A percentile compares a stretch with the other conserved stretches of the same genome.
These are phyloP conservation scores for Phytophthora litchii DNA, from an alignment of 352 stramenopile species.

Conservation along the genomic window DNA sequence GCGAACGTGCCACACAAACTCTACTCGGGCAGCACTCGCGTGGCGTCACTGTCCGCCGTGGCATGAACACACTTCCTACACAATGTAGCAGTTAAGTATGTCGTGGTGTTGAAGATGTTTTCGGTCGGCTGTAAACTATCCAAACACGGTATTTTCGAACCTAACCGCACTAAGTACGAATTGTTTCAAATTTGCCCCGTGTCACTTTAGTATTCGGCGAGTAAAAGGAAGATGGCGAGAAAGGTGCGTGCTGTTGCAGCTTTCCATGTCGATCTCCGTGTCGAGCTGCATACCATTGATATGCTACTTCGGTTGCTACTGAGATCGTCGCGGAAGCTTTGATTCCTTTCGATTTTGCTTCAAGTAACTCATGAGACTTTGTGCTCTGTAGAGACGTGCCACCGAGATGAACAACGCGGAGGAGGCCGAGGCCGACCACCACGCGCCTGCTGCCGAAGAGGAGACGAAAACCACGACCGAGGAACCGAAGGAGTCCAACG, in stretches of 20 bases:
- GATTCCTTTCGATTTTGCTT: background rate
- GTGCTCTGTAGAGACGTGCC: slow-evolving; percentile 38
- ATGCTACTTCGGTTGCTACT: background rate
- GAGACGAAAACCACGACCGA: slow-evolving; percentile 18
- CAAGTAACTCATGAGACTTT: slow-evolving; percentile 18
- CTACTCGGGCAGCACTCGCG: slow-evolving; percentile 49
- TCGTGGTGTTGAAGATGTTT: slow-evolving; percentile 25
- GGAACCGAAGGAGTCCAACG: slow-evolving; percentile 22
- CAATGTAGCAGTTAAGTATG: no score
- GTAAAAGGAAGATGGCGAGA: slow-evolving; percentile 31
- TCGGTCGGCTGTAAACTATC: background rate
- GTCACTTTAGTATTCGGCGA: slow-evolving; percentile 30
- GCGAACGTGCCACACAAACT: slow-evolving; percentile 65
- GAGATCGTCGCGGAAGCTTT: background rate
- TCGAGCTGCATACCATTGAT: background rate
- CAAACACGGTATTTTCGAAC: slow-evolving; percentile 4
- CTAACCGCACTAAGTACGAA: slow-evolving; percentile 7
- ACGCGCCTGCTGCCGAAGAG: slow-evolving; percentile 16
- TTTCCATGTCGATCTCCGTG: no score
- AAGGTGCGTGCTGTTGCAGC: slow-evolving; percentile 29
- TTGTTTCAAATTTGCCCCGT: slow-evolving; percentile 14
- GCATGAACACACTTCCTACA: no score
- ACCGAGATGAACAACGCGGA: slow-evolving; percentile 46
- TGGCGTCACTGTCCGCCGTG: slow-evolving; percentile 17
- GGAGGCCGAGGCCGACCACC: slow-evolving; percentile 35